These are phyloP conservation scores for Dactylellina parvicollis DNA, from an alignment of 2,329 filamentous ascomycete genomes.

Conservation along the genomic window DNA sequence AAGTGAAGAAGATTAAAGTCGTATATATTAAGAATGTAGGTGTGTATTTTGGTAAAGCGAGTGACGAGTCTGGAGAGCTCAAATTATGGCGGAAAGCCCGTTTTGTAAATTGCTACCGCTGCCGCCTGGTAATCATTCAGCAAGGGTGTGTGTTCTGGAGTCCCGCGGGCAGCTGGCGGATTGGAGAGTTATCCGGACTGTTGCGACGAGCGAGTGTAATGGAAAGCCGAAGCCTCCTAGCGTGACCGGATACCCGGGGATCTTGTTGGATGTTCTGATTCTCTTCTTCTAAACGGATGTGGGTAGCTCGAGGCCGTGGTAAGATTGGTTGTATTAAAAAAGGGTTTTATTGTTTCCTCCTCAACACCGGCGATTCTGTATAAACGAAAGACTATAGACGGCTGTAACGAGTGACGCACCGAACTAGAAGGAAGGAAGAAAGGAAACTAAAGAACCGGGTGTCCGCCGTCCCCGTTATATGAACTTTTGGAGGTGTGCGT, in stretches of 20 bases:
- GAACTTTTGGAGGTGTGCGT: constrained; percentile 49
- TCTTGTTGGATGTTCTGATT: constrained; percentile 22
- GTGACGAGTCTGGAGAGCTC: constrained; percentile 39
- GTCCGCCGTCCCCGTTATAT: constrained; percentile 47
- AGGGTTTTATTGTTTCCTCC: constrained; percentile 47
- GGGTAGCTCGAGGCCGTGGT: constrained; percentile 48
- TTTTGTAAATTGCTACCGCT: constrained; percentile 42
- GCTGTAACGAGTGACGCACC: constrained; percentile 54
- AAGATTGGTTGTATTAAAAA: constrained; percentile 34
- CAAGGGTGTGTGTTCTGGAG: constrained; percentile 10
- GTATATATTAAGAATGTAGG: constrained; percentile 35
- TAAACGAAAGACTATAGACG: constrained; percentile 53
- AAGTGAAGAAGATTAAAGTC: constrained; percentile 4
- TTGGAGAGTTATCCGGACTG: constrained; percentile 45
- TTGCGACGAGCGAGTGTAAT: constrained; percentile 50
- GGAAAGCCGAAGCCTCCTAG: constrained; percentile 53
- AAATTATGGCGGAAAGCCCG: constrained; percentile 45
- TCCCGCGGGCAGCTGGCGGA: constrained; percentile 44
- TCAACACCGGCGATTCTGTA: constrained; percentile 50
- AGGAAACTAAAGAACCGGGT: constrained; percentile 40
- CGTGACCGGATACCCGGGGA: constrained; percentile 50
- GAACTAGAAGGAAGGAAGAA: constrained; percentile 46
- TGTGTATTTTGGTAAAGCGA: constrained; percentile 37
- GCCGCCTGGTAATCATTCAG: constrained; percentile 48
- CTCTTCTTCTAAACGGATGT: constrained; percentile 44